Conservation (phyloP, 116 monocot genomes). For the Dioscorea cayenensis region DNA sequence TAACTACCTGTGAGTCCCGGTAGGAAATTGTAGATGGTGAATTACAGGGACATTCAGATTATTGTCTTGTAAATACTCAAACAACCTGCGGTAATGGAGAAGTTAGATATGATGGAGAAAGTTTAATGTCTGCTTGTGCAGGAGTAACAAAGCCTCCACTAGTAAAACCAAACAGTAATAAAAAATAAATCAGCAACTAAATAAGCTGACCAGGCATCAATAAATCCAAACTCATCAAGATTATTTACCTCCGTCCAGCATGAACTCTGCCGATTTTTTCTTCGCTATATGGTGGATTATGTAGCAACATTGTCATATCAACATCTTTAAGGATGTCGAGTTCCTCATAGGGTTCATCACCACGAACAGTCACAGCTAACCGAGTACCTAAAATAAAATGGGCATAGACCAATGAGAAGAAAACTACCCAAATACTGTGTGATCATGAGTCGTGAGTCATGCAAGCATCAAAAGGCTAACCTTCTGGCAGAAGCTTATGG, state of each 20-base stretch:
- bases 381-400: conserved; percentile 65
- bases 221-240: not conserved
- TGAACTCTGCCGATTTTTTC: conserved; percentile 83
- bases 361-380: conserved; percentile 75
- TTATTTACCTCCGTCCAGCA: conserved; percentile 74
- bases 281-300: conserved; percentile 63
- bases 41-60: conserved; percentile 81
- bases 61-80: conserved; percentile 78
- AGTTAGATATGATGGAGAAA: not conserved
- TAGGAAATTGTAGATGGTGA: conserved; percentile 86
- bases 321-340: conserved; percentile 62
- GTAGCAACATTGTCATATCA: conserved; percentile 82
- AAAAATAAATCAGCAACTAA: not conserved
- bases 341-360: conserved; percentile 86
- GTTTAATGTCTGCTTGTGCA: too few species aligned
- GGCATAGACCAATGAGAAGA: not conserved
- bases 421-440: not conserved
- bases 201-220: not conserved
- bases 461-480: conserved; percentile 15
- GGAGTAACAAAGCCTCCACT: not conserved
- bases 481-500: conserved; percentile 88
- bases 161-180: not conserved
- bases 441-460: not conserved
- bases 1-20: conserved; percentile 50
- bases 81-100: conserved; percentile 43